A percentile compares a stretch with the other conserved stretches of the same genome.
Conservation (phyloP, 768 basidiomycete genomes). For the Suillus paluster region DNA sequence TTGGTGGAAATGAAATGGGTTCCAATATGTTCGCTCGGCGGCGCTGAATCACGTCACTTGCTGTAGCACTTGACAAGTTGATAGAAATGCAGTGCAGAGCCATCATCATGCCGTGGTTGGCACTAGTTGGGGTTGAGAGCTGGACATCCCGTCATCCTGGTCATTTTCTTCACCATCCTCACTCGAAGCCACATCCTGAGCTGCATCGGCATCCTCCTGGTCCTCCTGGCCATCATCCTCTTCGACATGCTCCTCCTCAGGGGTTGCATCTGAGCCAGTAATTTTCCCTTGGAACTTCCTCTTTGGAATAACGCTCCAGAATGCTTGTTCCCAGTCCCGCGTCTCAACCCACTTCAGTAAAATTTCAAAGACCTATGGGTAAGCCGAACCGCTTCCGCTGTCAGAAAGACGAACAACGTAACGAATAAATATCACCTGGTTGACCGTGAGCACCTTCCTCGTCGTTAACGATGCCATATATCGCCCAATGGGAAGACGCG, state of each 20-base stretch:
- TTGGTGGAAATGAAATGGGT: not conserved
- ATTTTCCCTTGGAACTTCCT: slow-evolving; percentile 71
- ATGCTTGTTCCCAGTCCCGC: slow-evolving; percentile 83
- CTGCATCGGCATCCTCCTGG: slow-evolving; percentile 21
- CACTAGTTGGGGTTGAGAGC: slow-evolving; percentile 14
- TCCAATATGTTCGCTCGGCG: not conserved
- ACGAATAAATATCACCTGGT: slow-evolving; percentile 59
- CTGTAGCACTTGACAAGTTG: slow-evolving; percentile 4
- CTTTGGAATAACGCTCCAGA: slow-evolving; percentile 89
- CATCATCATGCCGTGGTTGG: not conserved
- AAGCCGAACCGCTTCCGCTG: not conserved
- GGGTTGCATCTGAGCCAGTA: slow-evolving; percentile 27
- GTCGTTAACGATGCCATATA: slow-evolving; percentile 84
- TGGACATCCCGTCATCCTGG: slow-evolving; percentile 13
- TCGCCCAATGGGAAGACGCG: slow-evolving; percentile 92
- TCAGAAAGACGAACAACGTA: slow-evolving; percentile 9
- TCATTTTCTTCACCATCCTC: slow-evolving; percentile 16
- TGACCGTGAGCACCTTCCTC: slow-evolving; percentile 95
- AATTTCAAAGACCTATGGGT: slow-evolving; percentile 77
- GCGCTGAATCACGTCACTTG: slow-evolving; percentile 2
- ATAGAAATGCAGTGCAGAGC: not conserved
- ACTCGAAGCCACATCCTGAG: slow-evolving; percentile 13
- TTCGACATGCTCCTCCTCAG: slow-evolving; percentile 14
- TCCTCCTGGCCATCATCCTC: slow-evolving; percentile 23
- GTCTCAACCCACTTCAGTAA: slow-evolving; percentile 88